Percentiles rank a stretch among this genome's conserved stretches.
phyloP scores from a whole-genome alignment of 2,329 filamentous ascomycete genomes.

The Claviceps spartinae region DNA sequence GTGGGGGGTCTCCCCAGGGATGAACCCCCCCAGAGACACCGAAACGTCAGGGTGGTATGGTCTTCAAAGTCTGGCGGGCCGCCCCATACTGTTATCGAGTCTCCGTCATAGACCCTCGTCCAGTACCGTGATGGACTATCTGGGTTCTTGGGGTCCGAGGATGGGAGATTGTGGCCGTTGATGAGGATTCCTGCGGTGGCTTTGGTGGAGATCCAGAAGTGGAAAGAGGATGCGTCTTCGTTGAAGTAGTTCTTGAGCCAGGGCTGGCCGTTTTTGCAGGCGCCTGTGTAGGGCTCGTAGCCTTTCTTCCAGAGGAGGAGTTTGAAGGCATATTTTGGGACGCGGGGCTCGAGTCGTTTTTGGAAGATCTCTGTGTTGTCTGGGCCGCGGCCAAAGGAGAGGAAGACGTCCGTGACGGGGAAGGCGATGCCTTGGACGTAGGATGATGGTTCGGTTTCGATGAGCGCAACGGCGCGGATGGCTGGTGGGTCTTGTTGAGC shows the following conservation, averaged over 20 bases:
- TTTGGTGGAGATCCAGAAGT: slow-evolving; percentile 67
- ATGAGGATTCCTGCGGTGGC: slow-evolving; percentile 62
- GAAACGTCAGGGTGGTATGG: slow-evolving; percentile 35
- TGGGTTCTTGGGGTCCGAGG: slow-evolving; percentile 40
- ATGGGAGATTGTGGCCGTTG: slow-evolving; percentile 54
- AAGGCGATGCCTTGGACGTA: slow-evolving; percentile 49
- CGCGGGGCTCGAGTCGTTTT: slow-evolving; percentile 48
- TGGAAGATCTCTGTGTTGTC: slow-evolving; percentile 57
- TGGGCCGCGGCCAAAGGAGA: slow-evolving; percentile 63
- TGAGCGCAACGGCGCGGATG: slow-evolving; percentile 43
- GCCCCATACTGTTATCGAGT: slow-evolving; percentile 61
- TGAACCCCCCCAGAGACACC: slow-evolving; percentile 44
- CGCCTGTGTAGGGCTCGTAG: slow-evolving; percentile 44
- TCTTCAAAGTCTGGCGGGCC: slow-evolving; percentile 22
- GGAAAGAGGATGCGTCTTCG: slow-evolving; percentile 39
- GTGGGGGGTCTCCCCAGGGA: slow-evolving; percentile 23
- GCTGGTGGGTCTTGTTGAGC: slow-evolving; percentile 18
- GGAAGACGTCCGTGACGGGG: slow-evolving; percentile 50
- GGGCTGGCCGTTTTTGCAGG: slow-evolving; percentile 39
- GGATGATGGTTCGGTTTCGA: slow-evolving; percentile 55
- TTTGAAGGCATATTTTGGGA: slow-evolving; percentile 73
- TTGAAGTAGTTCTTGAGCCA: slow-evolving; percentile 20
- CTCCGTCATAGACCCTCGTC: slow-evolving; percentile 63
- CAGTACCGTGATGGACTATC: slow-evolving; percentile 42
- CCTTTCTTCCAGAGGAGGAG: slow-evolving; percentile 60